Conservation (phyloP, 768 basidiomycete species). For the Macrocybe gigantea region DNA sequence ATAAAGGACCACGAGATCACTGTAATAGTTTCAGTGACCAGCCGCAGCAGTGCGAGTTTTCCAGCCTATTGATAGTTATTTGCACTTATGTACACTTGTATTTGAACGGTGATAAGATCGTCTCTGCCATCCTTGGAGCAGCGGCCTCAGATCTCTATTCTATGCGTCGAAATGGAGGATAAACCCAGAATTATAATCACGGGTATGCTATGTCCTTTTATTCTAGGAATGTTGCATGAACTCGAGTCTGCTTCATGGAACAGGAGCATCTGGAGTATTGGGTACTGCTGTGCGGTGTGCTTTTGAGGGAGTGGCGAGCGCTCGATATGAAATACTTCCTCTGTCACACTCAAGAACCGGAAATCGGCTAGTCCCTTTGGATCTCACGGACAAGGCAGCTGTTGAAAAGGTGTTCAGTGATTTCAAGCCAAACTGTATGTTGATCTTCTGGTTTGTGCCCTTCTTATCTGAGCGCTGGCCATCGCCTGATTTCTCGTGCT, state of each 20-base stretch:
- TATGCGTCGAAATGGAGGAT: neutral
- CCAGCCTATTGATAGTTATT: too few relatives aligned
- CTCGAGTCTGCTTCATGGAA: neutral
- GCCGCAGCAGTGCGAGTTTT: too few relatives aligned
- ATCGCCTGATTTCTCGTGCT: too few relatives aligned
- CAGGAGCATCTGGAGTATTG: conserved; percentile 86
- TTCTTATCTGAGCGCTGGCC: too few relatives aligned
- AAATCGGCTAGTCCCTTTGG: conserved; percentile 48
- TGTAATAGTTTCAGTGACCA: neutral
- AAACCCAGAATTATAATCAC: conserved; percentile 52
- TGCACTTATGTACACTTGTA: too few relatives aligned
- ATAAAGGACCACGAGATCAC: neutral
- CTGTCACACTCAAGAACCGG: conserved; percentile 68
- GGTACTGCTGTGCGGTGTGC: conserved; percentile 57
- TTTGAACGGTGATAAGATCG: too few relatives aligned
- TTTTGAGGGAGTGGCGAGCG: too few relatives aligned
- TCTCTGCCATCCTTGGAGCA: too few relatives aligned
- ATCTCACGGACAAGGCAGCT: conserved; percentile 56
- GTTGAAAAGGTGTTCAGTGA: conserved; percentile 50
- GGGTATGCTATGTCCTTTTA: conserved; percentile 28
- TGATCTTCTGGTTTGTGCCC: neutral
- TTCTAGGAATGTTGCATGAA: neutral
- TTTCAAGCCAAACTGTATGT: conserved; percentile 68
- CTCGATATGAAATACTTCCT: too few relatives aligned
- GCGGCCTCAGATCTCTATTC: too few relatives aligned